These are phyloP conservation scores for Suhomyces xylopsoci DNA, from an alignment of 805 yeast species.

Conservation along the genomic window DNA sequence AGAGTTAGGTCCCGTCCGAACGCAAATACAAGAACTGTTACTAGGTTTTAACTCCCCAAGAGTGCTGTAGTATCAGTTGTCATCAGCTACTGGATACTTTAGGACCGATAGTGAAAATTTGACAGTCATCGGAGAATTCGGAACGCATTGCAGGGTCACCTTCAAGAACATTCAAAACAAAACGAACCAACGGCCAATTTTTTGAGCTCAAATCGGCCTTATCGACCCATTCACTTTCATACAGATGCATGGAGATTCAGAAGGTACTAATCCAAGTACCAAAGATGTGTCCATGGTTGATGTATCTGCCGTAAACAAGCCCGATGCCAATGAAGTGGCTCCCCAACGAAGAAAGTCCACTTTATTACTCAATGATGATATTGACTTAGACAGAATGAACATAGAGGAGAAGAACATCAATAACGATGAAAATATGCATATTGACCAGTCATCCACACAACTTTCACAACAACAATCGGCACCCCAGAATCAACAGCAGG, in stretches of 20 bases:
- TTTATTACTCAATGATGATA: conserved; percentile 65
- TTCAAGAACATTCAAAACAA: not conserved
- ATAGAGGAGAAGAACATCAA: conserved; percentile 32
- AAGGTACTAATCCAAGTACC: not conserved
- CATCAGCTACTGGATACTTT: not conserved
- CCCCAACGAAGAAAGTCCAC: conserved; percentile 65
- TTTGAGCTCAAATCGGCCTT: not conserved
- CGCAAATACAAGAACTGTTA: not conserved
- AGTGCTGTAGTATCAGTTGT: not conserved
- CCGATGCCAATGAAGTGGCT: not conserved
- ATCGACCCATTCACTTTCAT: not conserved
- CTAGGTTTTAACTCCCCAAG: not conserved
- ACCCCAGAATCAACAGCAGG: conserved; percentile 3
- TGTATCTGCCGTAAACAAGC: conserved; percentile 30
- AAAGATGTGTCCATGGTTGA: conserved; percentile 45
- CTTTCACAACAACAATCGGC: conserved; percentile 6
- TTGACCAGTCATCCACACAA: conserved; percentile 13
- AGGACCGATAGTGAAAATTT: not conserved
- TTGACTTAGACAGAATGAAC: conserved; percentile 51
- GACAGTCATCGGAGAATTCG: not conserved
- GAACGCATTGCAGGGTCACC: not conserved
- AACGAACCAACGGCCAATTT: not conserved
- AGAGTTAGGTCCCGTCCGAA: not conserved
- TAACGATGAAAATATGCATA: conserved; percentile 13
- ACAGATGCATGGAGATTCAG: conserved; percentile 1